Conservation (phyloP, 192 early-diverging fungal genomes). For the Endogone sp. region DNA sequence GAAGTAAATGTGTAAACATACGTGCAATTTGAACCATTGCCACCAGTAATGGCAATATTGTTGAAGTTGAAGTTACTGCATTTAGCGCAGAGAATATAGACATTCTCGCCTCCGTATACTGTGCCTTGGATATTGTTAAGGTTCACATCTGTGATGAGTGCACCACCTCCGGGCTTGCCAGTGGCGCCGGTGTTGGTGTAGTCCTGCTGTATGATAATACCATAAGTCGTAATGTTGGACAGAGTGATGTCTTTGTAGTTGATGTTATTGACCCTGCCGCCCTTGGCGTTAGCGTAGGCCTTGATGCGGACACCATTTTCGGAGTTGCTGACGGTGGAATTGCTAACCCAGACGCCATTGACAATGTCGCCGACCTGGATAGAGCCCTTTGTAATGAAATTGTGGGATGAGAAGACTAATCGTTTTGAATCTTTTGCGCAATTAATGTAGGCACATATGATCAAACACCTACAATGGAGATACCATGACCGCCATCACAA, state of each 20-base stretch:
- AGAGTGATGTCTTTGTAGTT: constrained; percentile 38
- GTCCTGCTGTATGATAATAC: constrained; percentile 42
- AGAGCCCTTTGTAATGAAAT: constrained; percentile 20
- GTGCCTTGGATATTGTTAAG: constrained; percentile 33
- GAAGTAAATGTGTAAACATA: constrained; percentile 8
- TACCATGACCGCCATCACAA: constrained; percentile 24
- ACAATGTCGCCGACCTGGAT: constrained; percentile 29
- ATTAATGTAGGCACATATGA: not conserved
- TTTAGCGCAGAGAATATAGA: constrained; percentile 29
- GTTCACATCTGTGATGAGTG: constrained; percentile 36
- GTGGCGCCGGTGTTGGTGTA: constrained; percentile 36
- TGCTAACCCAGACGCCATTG: constrained; percentile 27
- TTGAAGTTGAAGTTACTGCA: constrained; percentile 32
- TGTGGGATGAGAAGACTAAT: too few species aligned
- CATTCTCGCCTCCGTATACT: constrained; percentile 3
- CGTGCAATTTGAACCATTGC: constrained; percentile 11
- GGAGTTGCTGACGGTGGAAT: constrained; percentile 25
- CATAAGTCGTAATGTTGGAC: constrained; percentile 23
- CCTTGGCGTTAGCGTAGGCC: constrained; percentile 35
- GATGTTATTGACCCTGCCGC: constrained; percentile 38
- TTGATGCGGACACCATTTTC: constrained; percentile 49
- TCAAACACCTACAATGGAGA: constrained; percentile 15
- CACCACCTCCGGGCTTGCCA: constrained; percentile 25
- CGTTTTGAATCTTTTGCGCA: too few species aligned
- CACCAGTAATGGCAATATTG: constrained; percentile 26